Base-by-base conservation (phyloP, 225 moss, liverwort and hornwort species). In the Pseudisothecium myosuroides region DNA sequence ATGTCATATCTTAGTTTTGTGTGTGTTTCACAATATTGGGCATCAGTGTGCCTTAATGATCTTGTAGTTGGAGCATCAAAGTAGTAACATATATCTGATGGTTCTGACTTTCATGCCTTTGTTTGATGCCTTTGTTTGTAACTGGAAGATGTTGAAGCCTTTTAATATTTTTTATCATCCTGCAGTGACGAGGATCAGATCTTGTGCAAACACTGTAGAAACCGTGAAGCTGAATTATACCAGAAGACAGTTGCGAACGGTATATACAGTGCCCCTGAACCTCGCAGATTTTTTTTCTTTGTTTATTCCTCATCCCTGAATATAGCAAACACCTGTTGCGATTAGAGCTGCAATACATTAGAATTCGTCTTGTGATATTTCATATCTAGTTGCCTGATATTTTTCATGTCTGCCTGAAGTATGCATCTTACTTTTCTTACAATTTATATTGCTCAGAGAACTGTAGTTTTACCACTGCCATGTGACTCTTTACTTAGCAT, bases 221-320 rank as follows among this genome's bases (percentile, higher is more conserved):
- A 96, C 52, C 95, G 98, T 80, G 98, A 99, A 93, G 93, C 95
- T 73, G 96, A 99, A 92, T 88, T 99, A 32, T 99, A 97, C 86
- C 96, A 96, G 90, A 99, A 94, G 92, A 97, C 97, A 29, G 97
- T 99, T 76, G 85, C 96, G 49, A 97, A 94, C 89, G 97, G 97
- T 97, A 94, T 32, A 23, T 64, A 76, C 11, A 66, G 60, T 90
- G 13, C 68, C 43, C 73, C 31, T 82, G 47, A 84, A 76, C 31
- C 21, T 61, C 19, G 32, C 82, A 47, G 52, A 79, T 43, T 62
- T 83, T 31, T 84, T 23, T 77, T 49, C 47, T 17, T 60, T 66
- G 41, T 29, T 55, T 31, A n/a, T 26, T 69, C 67, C 52, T 76
- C 69, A 56, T 47, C 22, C 78, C 34, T 71, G 62, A 55, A 45